These are phyloP conservation scores for Triticum turgidum DNA, from an alignment of 176 grass and related monocot genomes.

Conservation along the genomic window DNA sequence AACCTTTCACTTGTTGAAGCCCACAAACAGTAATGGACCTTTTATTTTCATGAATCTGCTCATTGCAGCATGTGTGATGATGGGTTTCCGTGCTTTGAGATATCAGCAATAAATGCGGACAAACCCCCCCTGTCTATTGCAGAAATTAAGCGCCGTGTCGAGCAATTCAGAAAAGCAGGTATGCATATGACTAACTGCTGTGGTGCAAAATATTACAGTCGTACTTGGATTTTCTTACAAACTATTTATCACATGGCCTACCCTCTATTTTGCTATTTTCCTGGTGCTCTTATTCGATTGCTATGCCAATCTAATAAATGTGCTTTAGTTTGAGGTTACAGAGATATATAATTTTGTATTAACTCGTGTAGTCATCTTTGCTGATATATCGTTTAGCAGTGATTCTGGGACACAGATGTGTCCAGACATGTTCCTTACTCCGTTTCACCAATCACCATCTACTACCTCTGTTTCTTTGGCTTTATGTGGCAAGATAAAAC, in stretches of 20 bases:
- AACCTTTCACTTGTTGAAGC: background rate
- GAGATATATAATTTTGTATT: background rate
- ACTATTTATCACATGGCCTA: background rate
- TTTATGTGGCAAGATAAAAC: conserved; percentile 8
- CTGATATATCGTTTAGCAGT: background rate
- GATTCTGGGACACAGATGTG: conserved; percentile 1
- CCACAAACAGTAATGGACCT: conserved; percentile 8
- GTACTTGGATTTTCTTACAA: background rate
- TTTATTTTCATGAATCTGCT: background rate
- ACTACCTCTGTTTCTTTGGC: background rate
- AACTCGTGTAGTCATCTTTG: background rate
- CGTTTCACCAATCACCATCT: background rate
- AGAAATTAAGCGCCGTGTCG: conserved; percentile 81
- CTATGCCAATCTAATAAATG: background rate
- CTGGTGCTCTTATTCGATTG: background rate
- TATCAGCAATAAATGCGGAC: conserved; percentile 92
- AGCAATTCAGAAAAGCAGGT: conserved; percentile 92
- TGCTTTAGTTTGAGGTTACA: background rate
- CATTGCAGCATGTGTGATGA: conserved; percentile 79
- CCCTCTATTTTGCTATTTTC: background rate
- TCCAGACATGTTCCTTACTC: conserved; percentile 9
- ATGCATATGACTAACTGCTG: conserved; percentile 29
- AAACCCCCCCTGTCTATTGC: conserved; percentile 75
- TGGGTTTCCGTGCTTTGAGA: conserved; percentile 85
- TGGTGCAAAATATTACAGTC: background rate